Base-by-base conservation (phyloP, 2,329 filamentous ascomycete species). In the Anthostomella pinea region DNA sequence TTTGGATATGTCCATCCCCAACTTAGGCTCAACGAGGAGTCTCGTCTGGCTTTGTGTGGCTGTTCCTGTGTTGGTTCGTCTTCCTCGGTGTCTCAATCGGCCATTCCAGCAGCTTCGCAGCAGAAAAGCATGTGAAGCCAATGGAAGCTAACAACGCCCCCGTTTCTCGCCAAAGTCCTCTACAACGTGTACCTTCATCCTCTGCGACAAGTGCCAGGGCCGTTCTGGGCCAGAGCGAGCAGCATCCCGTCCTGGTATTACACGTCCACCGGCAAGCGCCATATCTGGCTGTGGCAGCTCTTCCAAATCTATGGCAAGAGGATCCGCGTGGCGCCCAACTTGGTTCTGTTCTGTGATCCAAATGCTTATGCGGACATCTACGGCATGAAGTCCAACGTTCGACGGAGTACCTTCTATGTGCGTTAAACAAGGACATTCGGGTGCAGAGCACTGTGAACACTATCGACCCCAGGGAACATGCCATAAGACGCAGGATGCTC, bases 181-280 rank as follows among this genome's bases (percentile, higher is more conserved):
- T 56, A 54, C 33, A 51, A 52, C 18, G 5, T 56, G 9, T 50
- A 27, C 23, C 41, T 52, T 10, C 51, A 54, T 28, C 53, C 53
- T 8, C 33, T 55, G 8, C 25, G 28, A 7, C 30, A 48, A 16
- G 36, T 54, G 4, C 53, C 49, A 2, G 52, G 53, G 1, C 52
- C 51, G 2, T 46, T 55, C 24, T 49, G 37, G 46, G 52, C 43
- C 1, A 33, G 49, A 8, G 32, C 43, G 1, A 52, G 45, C 21
- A 45, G 41, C 4, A 34, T 55, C 1, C 46, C 49, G 0, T 54
- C 49, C 2, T 55, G 48, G 44, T 55, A 48, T 27, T 29, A 49
- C 14, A 32, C 49, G 1, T 14, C 5, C 6, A 17, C 19, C 7
- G 50, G 52, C 4, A 38, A 46, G 3, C 41, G 47, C 3, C 52